phyloP scores from a whole-genome alignment of 371 early-diverging fungal genomes.

The Zancudomyces culisetae region DNA sequence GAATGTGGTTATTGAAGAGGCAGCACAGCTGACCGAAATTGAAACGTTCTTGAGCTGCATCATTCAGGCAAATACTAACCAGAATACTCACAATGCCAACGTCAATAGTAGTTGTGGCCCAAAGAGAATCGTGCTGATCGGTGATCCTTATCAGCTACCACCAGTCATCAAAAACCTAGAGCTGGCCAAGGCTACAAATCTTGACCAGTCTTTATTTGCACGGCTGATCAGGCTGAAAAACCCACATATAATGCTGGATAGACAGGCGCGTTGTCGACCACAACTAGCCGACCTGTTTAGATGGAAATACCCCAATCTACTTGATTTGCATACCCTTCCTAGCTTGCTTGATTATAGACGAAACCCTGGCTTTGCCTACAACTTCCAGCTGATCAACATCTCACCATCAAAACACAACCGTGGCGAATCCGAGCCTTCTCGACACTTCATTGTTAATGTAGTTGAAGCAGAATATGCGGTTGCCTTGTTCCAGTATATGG shows the following conservation, averaged over 20 bases:
- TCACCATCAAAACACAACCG: conserved; percentile 34
- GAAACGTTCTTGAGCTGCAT: conserved; percentile 87
- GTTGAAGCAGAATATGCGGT: conserved; percentile 95
- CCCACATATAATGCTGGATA: conserved; percentile 58
- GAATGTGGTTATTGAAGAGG: conserved; percentile 92
- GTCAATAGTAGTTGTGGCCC: conserved; percentile 28
- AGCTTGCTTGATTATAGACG: conserved; percentile 28
- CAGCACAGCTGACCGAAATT: conserved; percentile 89
- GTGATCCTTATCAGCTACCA: conserved; percentile 92
- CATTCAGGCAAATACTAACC: conserved; percentile 30
- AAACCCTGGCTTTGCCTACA: conserved; percentile 69
- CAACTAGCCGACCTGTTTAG: conserved; percentile 62
- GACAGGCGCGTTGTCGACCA: conserved; percentile 68
- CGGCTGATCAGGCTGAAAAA: conserved; percentile 81
- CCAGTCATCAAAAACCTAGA: conserved; percentile 77
- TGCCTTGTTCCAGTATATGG: conserved; percentile 88
- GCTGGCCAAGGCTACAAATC: conserved; percentile 60
- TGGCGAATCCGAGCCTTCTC: conserved; percentile 69
- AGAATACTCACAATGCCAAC: conserved; percentile 28
- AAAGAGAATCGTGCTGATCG: conserved; percentile 82
- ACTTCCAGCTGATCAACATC: conserved; percentile 72
- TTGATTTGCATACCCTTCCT: conserved; percentile 32
- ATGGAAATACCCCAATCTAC: conserved; percentile 53
- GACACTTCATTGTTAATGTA: conserved; percentile 70
- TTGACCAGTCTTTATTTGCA: conserved; percentile 83